phyloP scores from a whole-genome alignment of 2,329 filamentous ascomycete genomes.

The Talaromyces sp. region DNA sequence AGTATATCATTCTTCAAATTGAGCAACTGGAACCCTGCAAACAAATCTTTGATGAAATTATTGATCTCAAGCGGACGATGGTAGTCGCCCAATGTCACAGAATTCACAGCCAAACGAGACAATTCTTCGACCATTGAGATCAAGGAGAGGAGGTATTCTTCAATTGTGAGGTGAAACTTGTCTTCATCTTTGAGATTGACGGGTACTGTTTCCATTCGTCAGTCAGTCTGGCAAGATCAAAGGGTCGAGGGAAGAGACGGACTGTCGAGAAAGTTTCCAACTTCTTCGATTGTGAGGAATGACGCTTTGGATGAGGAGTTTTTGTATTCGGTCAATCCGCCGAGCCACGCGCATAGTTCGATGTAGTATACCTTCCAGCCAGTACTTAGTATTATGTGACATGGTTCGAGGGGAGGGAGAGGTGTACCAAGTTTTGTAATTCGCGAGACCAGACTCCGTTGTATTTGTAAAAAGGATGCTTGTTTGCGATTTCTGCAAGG shows the following conservation, averaged over 20 bases:
- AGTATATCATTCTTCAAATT: constrained; percentile 96
- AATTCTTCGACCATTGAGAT: constrained; percentile 88
- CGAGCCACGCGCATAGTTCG: constrained; percentile 71
- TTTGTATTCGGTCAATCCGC: constrained; percentile 62
- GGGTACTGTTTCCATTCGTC: constrained; percentile 60
- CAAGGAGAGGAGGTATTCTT: constrained; percentile 90
- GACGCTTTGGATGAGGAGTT: constrained; percentile 49
- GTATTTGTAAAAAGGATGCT: constrained; percentile 97
- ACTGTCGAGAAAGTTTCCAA: constrained; percentile 75
- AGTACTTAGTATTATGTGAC: neutral
- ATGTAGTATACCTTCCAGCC: constrained; percentile 54
- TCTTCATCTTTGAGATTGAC: constrained; percentile 88
- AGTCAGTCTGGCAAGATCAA: neutral
- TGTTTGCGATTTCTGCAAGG: constrained; percentile 70
- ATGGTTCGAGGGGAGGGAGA: neutral
- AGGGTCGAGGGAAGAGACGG: constrained; percentile 24
- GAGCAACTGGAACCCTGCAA: constrained; percentile 92
- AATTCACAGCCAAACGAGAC: constrained; percentile 85
- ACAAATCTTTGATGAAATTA: constrained; percentile 89
- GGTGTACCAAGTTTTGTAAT: constrained; percentile 70
- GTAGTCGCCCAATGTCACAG: constrained; percentile 88
- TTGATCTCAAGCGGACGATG: constrained; percentile 81
- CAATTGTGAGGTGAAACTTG: constrained; percentile 90
- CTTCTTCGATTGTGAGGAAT: constrained; percentile 84
- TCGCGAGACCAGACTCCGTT: constrained; percentile 82